phyloP scores from a whole-genome alignment of 352 stramenopile species.

The Globisporangium paroecandrum region DNA sequence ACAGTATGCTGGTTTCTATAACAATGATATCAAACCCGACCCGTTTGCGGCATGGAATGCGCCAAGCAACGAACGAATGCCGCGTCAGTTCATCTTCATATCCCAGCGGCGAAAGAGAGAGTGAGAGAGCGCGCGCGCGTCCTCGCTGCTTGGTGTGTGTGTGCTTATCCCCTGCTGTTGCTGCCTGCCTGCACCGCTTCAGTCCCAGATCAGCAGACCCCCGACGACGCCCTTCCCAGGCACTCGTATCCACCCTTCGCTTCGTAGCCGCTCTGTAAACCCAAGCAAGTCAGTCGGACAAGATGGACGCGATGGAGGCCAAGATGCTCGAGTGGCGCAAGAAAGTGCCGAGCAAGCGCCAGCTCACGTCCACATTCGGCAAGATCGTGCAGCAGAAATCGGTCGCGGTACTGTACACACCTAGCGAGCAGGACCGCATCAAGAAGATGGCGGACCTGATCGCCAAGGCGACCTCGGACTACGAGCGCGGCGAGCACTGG shows the following conservation, averaged over 20 bases:
- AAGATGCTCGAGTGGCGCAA: slow-evolving; percentile 65
- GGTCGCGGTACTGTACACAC: slow-evolving; percentile 70
- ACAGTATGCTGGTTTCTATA: not conserved
- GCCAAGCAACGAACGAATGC: not conserved
- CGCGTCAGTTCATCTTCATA: not conserved
- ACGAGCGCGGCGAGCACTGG: slow-evolving; percentile 67
- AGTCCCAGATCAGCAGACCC: not conserved
- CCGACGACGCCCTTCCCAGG: not conserved
- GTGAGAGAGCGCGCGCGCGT: too few species aligned
- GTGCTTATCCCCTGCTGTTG: not conserved
- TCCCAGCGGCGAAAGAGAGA: not conserved
- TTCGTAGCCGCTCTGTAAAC: not conserved
- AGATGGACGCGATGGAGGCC: slow-evolving; percentile 54
- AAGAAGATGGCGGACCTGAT: slow-evolving; percentile 73
- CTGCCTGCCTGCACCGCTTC: not conserved
- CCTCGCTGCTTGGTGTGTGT: not conserved
- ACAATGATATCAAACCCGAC: not conserved
- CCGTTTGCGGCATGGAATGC: not conserved
- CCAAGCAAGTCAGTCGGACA: not conserved
- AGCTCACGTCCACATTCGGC: slow-evolving; percentile 53
- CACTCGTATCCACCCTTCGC: not conserved
- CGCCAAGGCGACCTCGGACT: slow-evolving; percentile 62
- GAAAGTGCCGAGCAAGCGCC: slow-evolving; percentile 73
- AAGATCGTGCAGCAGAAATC: slow-evolving; percentile 82
- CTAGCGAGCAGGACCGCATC: slow-evolving; percentile 70